phyloP scores from a whole-genome alignment of 73 alveolate species.

The Paramecium sexaurelia region DNA sequence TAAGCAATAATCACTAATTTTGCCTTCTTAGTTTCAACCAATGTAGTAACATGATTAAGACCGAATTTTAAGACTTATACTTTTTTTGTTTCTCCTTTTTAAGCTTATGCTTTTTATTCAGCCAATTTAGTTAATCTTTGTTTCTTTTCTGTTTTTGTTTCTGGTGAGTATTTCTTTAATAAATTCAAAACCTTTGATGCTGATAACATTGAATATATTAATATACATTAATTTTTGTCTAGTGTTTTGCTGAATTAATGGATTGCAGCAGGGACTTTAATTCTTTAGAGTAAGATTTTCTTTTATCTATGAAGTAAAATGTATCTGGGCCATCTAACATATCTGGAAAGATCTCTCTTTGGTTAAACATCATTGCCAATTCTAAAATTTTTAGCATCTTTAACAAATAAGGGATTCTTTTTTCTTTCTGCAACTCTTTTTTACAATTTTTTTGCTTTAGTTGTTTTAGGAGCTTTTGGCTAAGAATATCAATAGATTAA shows the following conservation, averaged over 20 bases:
- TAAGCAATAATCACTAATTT: constrained; percentile 97
- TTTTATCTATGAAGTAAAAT: constrained; percentile 96
- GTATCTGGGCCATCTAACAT: constrained; percentile 98
- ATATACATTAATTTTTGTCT: constrained; percentile 55
- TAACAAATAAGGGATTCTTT: constrained; percentile 82
- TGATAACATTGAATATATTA: background rate
- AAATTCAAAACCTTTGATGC: constrained; percentile 82
- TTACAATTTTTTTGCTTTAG: constrained; percentile 48
- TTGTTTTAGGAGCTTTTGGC: constrained; percentile 36
- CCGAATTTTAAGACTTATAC: constrained; percentile 92
- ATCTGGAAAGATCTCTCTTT: constrained; percentile 77
- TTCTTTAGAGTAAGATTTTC: constrained; percentile 95
- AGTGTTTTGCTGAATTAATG: constrained; percentile 79
- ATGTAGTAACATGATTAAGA: constrained; percentile 97
- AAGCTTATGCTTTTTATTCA: constrained; percentile 83
- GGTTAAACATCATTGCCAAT: constrained; percentile 97
- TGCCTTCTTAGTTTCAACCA: constrained; percentile 96
- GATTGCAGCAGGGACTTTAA: constrained; percentile 97
- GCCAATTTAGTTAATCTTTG: constrained; percentile 92
- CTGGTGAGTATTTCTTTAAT: constrained; percentile 91
- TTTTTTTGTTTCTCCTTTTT: constrained; percentile 86
- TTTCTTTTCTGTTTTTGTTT: constrained; percentile 76
- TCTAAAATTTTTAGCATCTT: constrained; percentile 88
- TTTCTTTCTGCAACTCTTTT: constrained; percentile 53
- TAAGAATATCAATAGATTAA: background rate